phyloP scores from a whole-genome alignment of 805 yeast genomes.

The Ogataea trehalophila region DNA sequence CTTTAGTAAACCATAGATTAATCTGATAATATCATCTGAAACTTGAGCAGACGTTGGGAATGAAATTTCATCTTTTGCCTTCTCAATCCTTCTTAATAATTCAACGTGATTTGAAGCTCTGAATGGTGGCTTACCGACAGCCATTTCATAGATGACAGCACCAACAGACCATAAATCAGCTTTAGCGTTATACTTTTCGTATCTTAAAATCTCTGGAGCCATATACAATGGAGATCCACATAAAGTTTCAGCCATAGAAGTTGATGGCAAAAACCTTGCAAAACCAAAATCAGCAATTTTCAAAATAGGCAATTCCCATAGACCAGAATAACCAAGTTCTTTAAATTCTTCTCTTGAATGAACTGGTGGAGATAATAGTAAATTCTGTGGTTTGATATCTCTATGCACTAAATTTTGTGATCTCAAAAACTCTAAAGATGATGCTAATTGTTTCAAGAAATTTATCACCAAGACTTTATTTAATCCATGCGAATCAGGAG shows the following conservation, averaged over 20 bases:
- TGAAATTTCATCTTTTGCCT: conserved; percentile 67
- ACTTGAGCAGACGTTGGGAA: conserved; percentile 70
- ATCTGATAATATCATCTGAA: conserved; percentile 57
- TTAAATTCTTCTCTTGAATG: conserved; percentile 58
- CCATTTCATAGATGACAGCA: conserved; percentile 92
- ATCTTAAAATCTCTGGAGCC: conserved; percentile 96
- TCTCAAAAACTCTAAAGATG: conserved; percentile 79
- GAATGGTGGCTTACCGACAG: conserved; percentile 95
- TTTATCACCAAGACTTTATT: conserved; percentile 75
- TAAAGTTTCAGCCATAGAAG: conserved; percentile 92
- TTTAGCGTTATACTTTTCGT: conserved; percentile 93
- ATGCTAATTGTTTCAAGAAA: conserved; percentile 79
- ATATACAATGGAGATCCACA: conserved; percentile 97
- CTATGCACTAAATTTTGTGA: conserved; percentile 85
- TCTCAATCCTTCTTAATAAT: conserved; percentile 78
- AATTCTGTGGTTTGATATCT: conserved; percentile 92
- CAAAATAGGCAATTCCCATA: conserved; percentile 83
- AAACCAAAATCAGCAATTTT: conserved; percentile 98
- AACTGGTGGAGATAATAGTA: conserved; percentile 76
- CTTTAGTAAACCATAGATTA: conserved; percentile 72
- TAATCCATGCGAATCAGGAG: conserved; percentile 69
- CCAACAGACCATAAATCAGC: conserved; percentile 99
- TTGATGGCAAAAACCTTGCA: conserved; percentile 88
- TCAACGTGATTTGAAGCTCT: conserved; percentile 92
- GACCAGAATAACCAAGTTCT: conserved; percentile 59